A percentile compares a stretch with the other conserved stretches of the same genome.
phyloP scores from a whole-genome alignment of 169 alveolate genomes.

The Plasmodium yoelii region DNA sequence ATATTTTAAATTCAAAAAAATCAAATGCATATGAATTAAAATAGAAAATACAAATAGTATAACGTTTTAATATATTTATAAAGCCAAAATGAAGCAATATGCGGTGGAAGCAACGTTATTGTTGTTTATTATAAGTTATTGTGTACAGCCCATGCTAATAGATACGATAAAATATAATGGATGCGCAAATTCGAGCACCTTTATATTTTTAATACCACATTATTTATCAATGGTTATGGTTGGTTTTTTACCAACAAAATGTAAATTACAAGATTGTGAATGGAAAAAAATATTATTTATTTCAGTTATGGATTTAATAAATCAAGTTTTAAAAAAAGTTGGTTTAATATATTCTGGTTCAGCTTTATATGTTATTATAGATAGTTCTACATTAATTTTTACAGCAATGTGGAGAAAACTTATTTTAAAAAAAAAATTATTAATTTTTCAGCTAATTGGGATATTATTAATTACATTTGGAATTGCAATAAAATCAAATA shows the following conservation, averaged over 20 bases:
- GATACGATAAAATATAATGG: slow-evolving; percentile 67
- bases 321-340: slow-evolving; percentile 81
- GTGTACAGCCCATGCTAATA: slow-evolving; percentile 45
- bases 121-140: slow-evolving; percentile 43
- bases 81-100: neutral
- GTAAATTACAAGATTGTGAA: slow-evolving; percentile 77
- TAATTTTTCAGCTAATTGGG: slow-evolving; percentile 58
- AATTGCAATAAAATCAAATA: slow-evolving; percentile 79
- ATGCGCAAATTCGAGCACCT: slow-evolving; percentile 79
- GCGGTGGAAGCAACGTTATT: slow-evolving; percentile 15
- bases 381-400: slow-evolving; percentile 80
- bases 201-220: slow-evolving; percentile 80
- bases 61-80: neutral
- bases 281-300: slow-evolving; percentile 80
- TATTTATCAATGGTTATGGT: slow-evolving; percentile 82
- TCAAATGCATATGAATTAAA: neutral
- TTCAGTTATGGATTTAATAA: slow-evolving; percentile 77
- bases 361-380: slow-evolving; percentile 79
- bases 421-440: slow-evolving; percentile 69
- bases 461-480: slow-evolving; percentile 79
- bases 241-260: slow-evolving; percentile 77
- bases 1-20: no score
- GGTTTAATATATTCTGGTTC: slow-evolving; percentile 82
- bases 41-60: neutral
- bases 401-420: slow-evolving; percentile 81